Percentiles rank a stretch among this genome's conserved stretches.
phyloP scores from a whole-genome alignment of 2,329 filamentous ascomycete genomes.

The Fusarium setosum region DNA sequence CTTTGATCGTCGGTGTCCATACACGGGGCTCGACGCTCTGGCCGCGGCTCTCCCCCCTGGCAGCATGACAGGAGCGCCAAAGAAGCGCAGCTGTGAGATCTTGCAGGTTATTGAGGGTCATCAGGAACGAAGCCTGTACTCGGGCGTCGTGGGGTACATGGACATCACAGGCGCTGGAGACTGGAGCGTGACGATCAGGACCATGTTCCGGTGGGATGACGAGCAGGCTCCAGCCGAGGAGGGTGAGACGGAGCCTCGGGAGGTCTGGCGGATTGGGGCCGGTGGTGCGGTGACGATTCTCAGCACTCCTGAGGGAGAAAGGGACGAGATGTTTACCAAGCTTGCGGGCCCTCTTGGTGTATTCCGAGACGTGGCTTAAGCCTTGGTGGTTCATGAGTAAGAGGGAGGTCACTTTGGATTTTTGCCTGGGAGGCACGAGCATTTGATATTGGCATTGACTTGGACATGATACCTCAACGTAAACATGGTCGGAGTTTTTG shows the following conservation, averaged over 20 bases:
- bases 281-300: slow-evolving; percentile 91
- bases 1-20: slow-evolving; percentile 31
- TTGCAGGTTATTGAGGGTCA: slow-evolving; percentile 73
- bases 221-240: slow-evolving; percentile 54
- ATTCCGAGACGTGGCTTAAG: slow-evolving; percentile 53
- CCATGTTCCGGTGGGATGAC: slow-evolving; percentile 78
- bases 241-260: slow-evolving; percentile 50
- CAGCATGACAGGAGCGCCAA: slow-evolving; percentile 96
- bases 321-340: slow-evolving; percentile 91
- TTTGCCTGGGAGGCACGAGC: slow-evolving; percentile 9
- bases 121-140: slow-evolving; percentile 80
- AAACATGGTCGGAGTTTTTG: slow-evolving; percentile 47
- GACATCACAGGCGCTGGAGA: slow-evolving; percentile 87
- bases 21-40: slow-evolving; percentile 80
- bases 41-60: slow-evolving; percentile 85
- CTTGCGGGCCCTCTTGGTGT: slow-evolving; percentile 67
- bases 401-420: not conserved
- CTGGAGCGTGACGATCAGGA: slow-evolving; percentile 92
- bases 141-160: slow-evolving; percentile 90
- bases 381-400: too few relatives aligned
- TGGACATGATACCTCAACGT: slow-evolving; percentile 49
- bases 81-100: slow-evolving; percentile 91
- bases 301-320: slow-evolving; percentile 83
- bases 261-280: slow-evolving; percentile 86
- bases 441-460: slow-evolving; percentile 22